Base-by-base conservation (phyloP, 163 green algal genomes). In the Smithsoniella earleae region DNA sequence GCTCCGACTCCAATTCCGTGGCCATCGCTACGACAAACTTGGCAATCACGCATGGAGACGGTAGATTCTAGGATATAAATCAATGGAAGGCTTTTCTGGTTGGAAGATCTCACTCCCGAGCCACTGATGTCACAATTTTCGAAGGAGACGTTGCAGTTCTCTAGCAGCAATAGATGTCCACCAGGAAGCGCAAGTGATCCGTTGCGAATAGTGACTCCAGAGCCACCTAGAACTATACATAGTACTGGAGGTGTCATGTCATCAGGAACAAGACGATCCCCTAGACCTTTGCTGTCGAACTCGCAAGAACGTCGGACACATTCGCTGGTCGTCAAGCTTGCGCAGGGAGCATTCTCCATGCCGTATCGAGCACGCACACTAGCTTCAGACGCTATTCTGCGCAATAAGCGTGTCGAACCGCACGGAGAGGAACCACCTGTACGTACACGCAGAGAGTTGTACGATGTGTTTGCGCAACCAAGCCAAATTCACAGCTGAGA, bases 181-280 rank as follows among this genome's bases (percentile, higher is more conserved):
- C 27, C 25, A 4, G 58, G 58, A 5, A 69, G 58, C n/a, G 16
- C 16, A 0, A 69, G 20, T 16, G 58, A 43, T 30, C 58, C 58
- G 58, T 69, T 69, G 58, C 58, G 58, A 33, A 69, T 69, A 4
- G 58, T 69, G 58, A 69, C 1, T 8, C 5, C 43, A 6, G 20
- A n/a, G n/a, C 34, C 58, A 5, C n/a, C 25, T 25, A 69, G 58
- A 5, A 30, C 27, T 5, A 69, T 1, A 5, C 27, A n/a, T 37
- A 6, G n/a, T 20, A 69, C 25, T 34, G 58, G 58, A 5, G 58
- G 10, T 30, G 4, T 31, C 10, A 25, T n/a, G 1, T 30, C 58
- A 44, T 43, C 31, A 5, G 58, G 58, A 1, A 25, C 8, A 6
- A 69, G 58, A 33, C 34, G 58, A 16, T 69, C 58, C 30, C 43